phyloP scores from a whole-genome alignment of 73 alveolate genomes.

The Uronychia binucleata region DNA sequence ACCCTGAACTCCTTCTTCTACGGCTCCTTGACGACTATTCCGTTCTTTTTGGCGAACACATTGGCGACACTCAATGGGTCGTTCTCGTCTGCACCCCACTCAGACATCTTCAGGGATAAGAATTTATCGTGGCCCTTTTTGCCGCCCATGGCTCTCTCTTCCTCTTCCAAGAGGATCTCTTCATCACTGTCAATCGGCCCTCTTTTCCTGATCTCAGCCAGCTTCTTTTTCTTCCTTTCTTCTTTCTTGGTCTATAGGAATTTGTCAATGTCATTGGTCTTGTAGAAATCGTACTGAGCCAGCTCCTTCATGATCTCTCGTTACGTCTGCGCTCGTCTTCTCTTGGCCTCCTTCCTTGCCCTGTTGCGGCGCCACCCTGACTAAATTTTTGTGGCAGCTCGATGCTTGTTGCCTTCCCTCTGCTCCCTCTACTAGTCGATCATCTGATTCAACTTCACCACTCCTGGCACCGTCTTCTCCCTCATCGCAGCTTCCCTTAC shows the following conservation, averaged over 20 bases:
- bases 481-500: background rate
- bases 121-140: background rate
- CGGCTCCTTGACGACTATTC: background rate
- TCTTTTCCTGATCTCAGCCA: background rate
- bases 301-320: background rate
- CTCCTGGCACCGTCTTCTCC: background rate
- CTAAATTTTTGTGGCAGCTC: background rate
- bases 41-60: background rate
- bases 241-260: too few species aligned
- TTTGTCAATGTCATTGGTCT: background rate
- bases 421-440: background rate
- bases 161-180: background rate
- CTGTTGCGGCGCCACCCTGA: background rate
- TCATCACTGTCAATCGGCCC: background rate
- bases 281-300: background rate
- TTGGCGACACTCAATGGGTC: background rate
- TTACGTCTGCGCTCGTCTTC: background rate
- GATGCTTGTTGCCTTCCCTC: background rate
- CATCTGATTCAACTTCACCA: background rate
- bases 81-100: background rate
- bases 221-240: background rate
- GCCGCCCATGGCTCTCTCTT: background rate
- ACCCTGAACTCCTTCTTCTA: background rate
- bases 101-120: background rate
- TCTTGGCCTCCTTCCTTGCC: background rate